Base-by-base conservation (phyloP, 805 yeast species). In the Huiozyma sinensis region DNA sequence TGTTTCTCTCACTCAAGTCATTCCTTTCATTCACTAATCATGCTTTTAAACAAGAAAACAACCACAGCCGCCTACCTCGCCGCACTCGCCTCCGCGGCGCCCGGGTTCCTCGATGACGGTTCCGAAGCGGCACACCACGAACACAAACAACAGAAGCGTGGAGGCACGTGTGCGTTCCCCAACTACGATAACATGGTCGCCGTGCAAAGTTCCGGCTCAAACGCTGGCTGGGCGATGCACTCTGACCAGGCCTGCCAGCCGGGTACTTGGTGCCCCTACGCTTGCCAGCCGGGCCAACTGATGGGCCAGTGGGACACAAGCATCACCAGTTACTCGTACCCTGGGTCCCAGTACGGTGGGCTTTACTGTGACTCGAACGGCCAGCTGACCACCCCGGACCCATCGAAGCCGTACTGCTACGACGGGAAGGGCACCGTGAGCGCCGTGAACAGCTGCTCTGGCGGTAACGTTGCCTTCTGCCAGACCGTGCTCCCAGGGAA, bases 401-500 rank as follows among this genome's bases (percentile, higher is more conserved):
- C 73, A 7, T 67, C 71, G 50, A 70, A 71, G 44, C 76, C 65
- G 34, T 81, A 77, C 67, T 87, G 96, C 66, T 74, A 74, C 49
- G 79, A 81, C 45, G 95, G 95, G 44, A 75, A 76, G 50, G 90
- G 86, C 33, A 76, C 90, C 12, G 79, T 85, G n/a, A 54, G 62
- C 31, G 83, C 76, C 27, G 56, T 69, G 45, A 85, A 85, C 68
- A 54, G 61, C 8, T 79, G 82, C 12, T 6, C 30, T 30, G 68
- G 75, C 45, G 70, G 70, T 36, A 68, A 73, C 46, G 88, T 86
- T 50, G 89, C 95, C 6, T 78, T 87, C 64, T 87, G 96, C 63
- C 95, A 88, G 67, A 87, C 95, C 7, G 95, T 88, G 6, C 71
- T 88, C 45, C 96, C 96, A 27, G 96, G 96, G 52, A 84, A 86